Conservation (phyloP, 352 stramenopile species). For the Globisporangium spinosum region DNA sequence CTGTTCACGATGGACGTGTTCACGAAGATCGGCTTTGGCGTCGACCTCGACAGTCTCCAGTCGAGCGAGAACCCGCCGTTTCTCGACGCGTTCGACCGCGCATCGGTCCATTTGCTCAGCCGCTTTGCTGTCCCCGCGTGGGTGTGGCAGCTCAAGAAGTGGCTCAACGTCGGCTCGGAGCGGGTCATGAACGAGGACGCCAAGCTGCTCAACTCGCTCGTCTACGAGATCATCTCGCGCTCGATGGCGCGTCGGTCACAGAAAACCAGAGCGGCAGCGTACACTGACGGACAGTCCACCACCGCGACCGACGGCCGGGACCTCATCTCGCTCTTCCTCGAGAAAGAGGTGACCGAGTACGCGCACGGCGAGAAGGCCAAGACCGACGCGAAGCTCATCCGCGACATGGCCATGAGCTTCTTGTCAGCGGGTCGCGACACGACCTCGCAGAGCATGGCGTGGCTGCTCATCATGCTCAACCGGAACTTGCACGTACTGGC, state of each 20-base stretch:
- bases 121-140: slow-evolving; percentile 19
- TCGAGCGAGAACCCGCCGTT: slow-evolving; percentile 22
- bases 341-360: slow-evolving; percentile 27
- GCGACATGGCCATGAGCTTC: slow-evolving; percentile 84
- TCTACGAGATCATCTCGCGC: slow-evolving; percentile 17
- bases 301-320: slow-evolving; percentile 14
- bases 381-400: slow-evolving; percentile 30
- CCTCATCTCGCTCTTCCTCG: slow-evolving; percentile 52
- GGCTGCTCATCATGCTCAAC: slow-evolving; percentile 76
- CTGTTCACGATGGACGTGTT: slow-evolving; percentile 58
- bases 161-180: slow-evolving; percentile 22
- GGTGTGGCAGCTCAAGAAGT: slow-evolving; percentile 25
- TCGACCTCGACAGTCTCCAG: slow-evolving; percentile 29
- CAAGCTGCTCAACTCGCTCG: slow-evolving; percentile 11
- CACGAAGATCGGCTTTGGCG: slow-evolving; percentile 52
- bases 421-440: slow-evolving; percentile 72
- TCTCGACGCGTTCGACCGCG: slow-evolving; percentile 30
- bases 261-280: slow-evolving; percentile 9
- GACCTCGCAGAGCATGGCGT: slow-evolving; percentile 66
- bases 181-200: slow-evolving; percentile 2
- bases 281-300: background rate
- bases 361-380: background rate
- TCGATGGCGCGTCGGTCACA: slow-evolving; percentile 1
- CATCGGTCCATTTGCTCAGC: slow-evolving; percentile 8
- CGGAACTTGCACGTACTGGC: slow-evolving; percentile 5